A percentile compares a stretch with the other conserved stretches of the same genome.
These are phyloP conservation scores for Nelumbo lutea DNA, from an alignment of 164 flowering plant genomes.

Conservation along the genomic window DNA sequence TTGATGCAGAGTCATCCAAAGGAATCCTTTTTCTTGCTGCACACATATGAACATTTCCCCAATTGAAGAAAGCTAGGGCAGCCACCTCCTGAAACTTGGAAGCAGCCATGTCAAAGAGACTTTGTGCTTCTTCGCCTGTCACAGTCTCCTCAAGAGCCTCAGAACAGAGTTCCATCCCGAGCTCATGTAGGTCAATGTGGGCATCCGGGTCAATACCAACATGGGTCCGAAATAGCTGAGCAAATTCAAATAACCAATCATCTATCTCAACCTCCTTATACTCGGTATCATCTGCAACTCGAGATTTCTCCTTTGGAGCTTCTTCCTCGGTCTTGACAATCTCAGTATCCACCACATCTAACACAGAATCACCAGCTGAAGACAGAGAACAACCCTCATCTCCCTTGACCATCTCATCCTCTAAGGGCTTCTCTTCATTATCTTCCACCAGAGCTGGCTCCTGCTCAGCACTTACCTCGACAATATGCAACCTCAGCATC, in stretches of 20 bases:
- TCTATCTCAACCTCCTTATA: conserved; percentile 90
- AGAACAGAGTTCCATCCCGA: conserved; percentile 96
- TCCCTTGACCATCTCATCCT: conserved; percentile 49
- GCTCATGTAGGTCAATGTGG: conserved; percentile 87
- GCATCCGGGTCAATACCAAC: conserved; percentile 98
- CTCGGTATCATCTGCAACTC: conserved; percentile 45
- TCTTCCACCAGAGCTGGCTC: conserved; percentile 82
- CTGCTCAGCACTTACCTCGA: conserved; percentile 92
- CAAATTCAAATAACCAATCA: conserved; percentile 96
- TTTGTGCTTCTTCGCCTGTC: conserved; percentile 93
- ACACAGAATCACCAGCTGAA: conserved; percentile 47
- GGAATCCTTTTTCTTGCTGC: conserved; percentile 95
- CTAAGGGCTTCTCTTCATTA: conserved; percentile 60
- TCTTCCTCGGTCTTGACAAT: conserved; percentile 40
- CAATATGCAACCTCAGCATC: conserved; percentile 75
- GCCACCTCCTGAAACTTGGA: conserved; percentile 94
- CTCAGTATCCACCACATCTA: conserved; percentile 42
- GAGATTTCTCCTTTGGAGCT: conserved; percentile 42
- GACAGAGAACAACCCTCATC: conserved; percentile 59
- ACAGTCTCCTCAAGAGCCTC: conserved; percentile 97
- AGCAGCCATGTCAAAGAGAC: conserved; percentile 90
- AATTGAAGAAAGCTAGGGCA: conserved; percentile 88
- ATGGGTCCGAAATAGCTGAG: conserved; percentile 85
- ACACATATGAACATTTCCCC: conserved; percentile 99
- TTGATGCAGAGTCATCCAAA: conserved; percentile 68